Conservation (phyloP, 208 protist genomes). For the Leptomonas seymouri region DNA sequence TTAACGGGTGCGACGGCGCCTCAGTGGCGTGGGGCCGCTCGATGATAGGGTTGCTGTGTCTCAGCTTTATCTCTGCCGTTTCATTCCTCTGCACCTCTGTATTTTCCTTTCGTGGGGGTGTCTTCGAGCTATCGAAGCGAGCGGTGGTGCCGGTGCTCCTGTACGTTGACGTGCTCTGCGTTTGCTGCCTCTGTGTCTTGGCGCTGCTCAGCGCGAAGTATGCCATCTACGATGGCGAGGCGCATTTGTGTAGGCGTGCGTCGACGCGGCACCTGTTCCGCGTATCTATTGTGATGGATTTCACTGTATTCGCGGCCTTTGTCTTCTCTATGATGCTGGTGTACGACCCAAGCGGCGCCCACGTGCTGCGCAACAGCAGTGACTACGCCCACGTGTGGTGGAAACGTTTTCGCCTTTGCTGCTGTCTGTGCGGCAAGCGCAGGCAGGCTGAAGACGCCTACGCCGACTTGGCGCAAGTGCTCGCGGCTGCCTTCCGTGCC, state of each 20-base stretch:
- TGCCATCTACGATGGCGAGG: conserved; percentile 44
- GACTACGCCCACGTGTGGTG: conserved; percentile 77
- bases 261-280: conserved; percentile 38
- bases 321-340: conserved; percentile 41
- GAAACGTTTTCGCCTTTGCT: conserved; percentile 62
- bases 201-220: conserved; percentile 36
- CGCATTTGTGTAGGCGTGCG: conserved; percentile 16
- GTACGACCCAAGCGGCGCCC: conserved; percentile 61
- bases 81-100: conserved; percentile 43
- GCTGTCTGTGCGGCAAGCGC: conserved; percentile 43
- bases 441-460: conserved; percentile 52
- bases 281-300: conserved; percentile 39
- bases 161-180: conserved; percentile 43
- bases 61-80: conserved; percentile 37
- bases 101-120: conserved; percentile 58
- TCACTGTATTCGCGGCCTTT: conserved; percentile 38
- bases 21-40: conserved; percentile 10
- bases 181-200: conserved; percentile 38
- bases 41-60: conserved; percentile 42
- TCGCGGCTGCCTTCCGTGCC: conserved; percentile 77
- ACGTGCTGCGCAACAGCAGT: conserved; percentile 36
- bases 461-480: conserved; percentile 53
- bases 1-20: conserved; percentile 12
- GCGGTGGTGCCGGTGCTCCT: conserved; percentile 53
- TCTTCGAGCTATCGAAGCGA: conserved; percentile 78